phyloP scores from a whole-genome alignment of 768 basidiomycete species.

The Pulveroboletus sp. region DNA sequence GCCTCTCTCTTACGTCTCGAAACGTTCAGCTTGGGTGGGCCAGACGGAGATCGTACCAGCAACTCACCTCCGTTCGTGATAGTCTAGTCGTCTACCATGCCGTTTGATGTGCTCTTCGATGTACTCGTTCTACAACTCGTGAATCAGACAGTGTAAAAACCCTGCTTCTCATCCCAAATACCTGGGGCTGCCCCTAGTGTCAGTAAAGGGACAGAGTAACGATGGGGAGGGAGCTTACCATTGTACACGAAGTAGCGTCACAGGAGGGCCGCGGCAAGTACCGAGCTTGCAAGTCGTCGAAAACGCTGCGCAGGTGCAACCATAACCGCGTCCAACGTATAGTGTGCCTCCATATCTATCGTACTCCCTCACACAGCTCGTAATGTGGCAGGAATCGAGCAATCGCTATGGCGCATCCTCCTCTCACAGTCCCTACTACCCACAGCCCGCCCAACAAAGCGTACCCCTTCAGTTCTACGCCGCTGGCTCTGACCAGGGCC shows the following conservation, averaged over 20 bases:
- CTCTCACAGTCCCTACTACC: conserved; percentile 56
- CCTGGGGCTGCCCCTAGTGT: conserved; percentile 56
- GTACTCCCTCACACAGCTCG: neutral
- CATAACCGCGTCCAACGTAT: neutral
- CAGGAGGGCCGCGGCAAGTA: conserved; percentile 23
- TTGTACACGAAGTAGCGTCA: conserved; percentile 5
- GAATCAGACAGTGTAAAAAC: conserved; percentile 7
- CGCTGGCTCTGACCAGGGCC: conserved; percentile 50
- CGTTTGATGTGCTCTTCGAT: conserved; percentile 98
- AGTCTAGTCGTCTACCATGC: conserved; percentile 92
- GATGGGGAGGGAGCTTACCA: conserved; percentile 21
- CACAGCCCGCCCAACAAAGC: conserved; percentile 42
- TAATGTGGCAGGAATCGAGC: conserved; percentile 74
- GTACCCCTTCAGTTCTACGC: conserved; percentile 76
- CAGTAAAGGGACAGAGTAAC: neutral
- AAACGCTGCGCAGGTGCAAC: neutral
- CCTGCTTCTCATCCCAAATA: conserved; percentile 24
- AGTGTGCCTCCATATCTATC: neutral
- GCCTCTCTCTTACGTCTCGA: conserved; percentile 78
- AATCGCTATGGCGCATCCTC: conserved; percentile 56
- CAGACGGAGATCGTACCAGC: neutral
- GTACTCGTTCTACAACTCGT: conserved; percentile 79
- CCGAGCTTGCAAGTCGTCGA: conserved; percentile 13
- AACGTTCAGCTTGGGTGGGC: neutral
- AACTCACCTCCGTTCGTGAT: conserved; percentile 89